These are phyloP conservation scores for Nemania sp. DNA, from an alignment of 2,329 filamentous ascomycete genomes.

Conservation along the genomic window DNA sequence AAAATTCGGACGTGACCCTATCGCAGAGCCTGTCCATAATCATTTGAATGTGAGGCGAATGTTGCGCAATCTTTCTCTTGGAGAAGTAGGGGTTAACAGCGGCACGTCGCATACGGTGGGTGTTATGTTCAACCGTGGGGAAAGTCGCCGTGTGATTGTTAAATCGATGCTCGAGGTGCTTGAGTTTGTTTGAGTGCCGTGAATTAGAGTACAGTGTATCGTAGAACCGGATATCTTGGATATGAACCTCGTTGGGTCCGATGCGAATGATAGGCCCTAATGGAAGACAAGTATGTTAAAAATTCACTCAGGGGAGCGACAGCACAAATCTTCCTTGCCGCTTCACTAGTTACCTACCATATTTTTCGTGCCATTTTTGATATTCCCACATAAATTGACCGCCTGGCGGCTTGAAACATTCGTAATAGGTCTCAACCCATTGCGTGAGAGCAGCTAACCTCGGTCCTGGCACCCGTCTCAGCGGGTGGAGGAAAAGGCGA, in stretches of 20 bases:
- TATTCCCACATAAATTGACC: conserved; percentile 12
- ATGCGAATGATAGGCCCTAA: conserved; percentile 12
- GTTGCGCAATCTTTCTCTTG: conserved; percentile 1
- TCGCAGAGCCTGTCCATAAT: not conserved
- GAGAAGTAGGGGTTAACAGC: conserved; percentile 9
- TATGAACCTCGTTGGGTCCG: conserved; percentile 6
- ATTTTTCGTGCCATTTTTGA: conserved; percentile 8
- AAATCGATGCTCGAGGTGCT: not conserved
- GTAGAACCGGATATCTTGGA: conserved; percentile 1
- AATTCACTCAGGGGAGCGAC: not conserved
- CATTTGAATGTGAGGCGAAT: not conserved
- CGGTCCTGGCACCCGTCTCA: conserved; percentile 1
- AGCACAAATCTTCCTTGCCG: too few relatives aligned
- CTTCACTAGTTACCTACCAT: not conserved
- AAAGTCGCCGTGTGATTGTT: not conserved
- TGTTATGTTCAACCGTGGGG: not conserved
- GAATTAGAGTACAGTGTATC: not conserved
- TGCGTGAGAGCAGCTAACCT: conserved; percentile 2
- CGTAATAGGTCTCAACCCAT: conserved; percentile 12
- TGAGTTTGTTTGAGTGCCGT: not conserved
- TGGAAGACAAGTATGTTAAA: not conserved
- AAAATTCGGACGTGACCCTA: not conserved
- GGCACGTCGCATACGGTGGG: not conserved
- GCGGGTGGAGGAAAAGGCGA: conserved; percentile 1
- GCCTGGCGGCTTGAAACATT: not conserved